Percentiles rank a stretch among this genome's conserved stretches.
Conservation (phyloP, 192 early-diverging fungal genomes). For the Coemansia sp. region DNA sequence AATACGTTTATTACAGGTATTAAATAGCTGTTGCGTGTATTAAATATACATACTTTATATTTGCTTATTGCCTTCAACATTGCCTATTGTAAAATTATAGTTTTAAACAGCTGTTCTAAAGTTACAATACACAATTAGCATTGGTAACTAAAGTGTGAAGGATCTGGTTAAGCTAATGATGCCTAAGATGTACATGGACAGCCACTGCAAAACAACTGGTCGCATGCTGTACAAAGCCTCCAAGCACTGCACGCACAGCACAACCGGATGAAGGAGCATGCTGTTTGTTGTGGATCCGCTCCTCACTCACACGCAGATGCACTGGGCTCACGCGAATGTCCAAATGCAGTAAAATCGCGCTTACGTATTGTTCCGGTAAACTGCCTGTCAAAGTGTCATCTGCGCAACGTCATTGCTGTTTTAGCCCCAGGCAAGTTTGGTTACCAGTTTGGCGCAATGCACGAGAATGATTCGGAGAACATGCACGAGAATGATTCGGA, state of each 20-base stretch:
- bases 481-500: too few species aligned
- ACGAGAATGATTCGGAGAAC: too few species aligned
- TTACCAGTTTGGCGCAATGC: too few species aligned
- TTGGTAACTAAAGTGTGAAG: conserved; percentile 19
- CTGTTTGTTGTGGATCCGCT: conserved; percentile 35
- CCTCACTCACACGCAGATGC: conserved; percentile 16
- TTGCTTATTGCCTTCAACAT: too few species aligned
- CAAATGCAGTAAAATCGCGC: conserved; percentile 12
- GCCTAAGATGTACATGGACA: conserved; percentile 46
- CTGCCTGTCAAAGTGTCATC: conserved; percentile 53
- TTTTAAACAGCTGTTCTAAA: too few species aligned
- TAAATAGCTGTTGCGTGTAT: too few species aligned
- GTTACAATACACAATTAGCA: too few species aligned
- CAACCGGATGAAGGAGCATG: conserved; percentile 42
- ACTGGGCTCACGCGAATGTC: neutral
- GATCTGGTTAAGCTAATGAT: conserved; percentile 54
- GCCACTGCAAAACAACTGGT: conserved; percentile 48
- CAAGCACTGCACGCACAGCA: conserved; percentile 46
- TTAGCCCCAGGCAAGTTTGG: conserved; percentile 30
- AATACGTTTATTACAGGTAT: too few species aligned
- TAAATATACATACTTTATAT: too few species aligned
- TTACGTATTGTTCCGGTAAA: conserved; percentile 51
- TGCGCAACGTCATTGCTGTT: conserved; percentile 48
- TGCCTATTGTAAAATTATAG: too few species aligned
- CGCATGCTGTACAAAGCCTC: conserved; percentile 7